Evolutionary conservation across 352 stramenopile species (phyloP), one percentile per base, ranked within the genome.

Genomic region (Pythium apleroticum): DNA sequence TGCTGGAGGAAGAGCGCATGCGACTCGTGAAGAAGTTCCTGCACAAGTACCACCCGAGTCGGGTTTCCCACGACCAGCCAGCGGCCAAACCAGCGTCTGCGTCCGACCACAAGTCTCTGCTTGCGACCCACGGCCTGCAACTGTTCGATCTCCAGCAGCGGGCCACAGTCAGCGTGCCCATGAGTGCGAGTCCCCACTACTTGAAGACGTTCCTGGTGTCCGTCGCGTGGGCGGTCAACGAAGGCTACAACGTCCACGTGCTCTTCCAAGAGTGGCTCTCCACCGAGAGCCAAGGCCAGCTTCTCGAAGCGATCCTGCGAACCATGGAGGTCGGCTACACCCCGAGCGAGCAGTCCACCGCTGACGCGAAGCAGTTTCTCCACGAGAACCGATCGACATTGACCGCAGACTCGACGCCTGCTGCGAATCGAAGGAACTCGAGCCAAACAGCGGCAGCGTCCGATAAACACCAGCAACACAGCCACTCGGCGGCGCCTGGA

Each of bases 131-230:
- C 25, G 71, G 74, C 0, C 49, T 95, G 12, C 80, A 90, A 57
- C 72, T 95, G 19, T 91, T 92, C 52, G 80, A 93, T 52, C 80
- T 92, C 12, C 86, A 95, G 59, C 78, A 91, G 60, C 86, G 82
- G 37, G 86, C 86, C 14, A 78, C 92, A 54, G 75, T 85, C 6
- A 81, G 78, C 5, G 63, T 92, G 30, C 66, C 73, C 9, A 75
- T 81, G 33, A 79, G 75, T 20, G 63, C 77, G 15, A 87, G 66
- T 48, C 76, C 86, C 3, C 69, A 85, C 30, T 93, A 90, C 52
- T 61, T 95, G 33, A 88, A 91, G 61, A 77, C 78, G 14, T 78
- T 93, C 24, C 76, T 95, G 17, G 62, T 62, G 1, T 72, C 68
- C 22, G 28, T 93, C 25, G 66, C 78, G 15, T 95, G 84, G 86